Percentiles rank a stretch among this genome's conserved stretches.
Evolutionary conservation across 805 yeast genomes (phyloP).

Genomic region (Pichia rugopelliculosa): DNA sequence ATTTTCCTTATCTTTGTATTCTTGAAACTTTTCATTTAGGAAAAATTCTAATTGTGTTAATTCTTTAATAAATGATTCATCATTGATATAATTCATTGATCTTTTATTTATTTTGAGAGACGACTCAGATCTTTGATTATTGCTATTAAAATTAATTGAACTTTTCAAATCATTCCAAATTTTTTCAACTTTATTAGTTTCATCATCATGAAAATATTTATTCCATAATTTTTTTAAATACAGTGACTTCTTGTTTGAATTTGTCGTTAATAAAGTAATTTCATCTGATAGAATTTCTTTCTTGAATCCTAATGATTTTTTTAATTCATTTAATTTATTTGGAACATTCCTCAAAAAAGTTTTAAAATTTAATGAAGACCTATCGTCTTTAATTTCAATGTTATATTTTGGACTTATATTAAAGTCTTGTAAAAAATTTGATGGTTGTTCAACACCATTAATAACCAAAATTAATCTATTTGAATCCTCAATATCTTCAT

Average conservation of each 20-base stretch:
- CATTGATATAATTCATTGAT: conserved; percentile 32
- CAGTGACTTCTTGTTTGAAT: conserved; percentile 2
- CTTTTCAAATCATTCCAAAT: conserved; percentile 32
- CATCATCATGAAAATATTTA: conserved; percentile 20
- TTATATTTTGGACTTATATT: conserved; percentile 17
- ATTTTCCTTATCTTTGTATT: conserved; percentile 12
- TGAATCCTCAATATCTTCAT: background rate
- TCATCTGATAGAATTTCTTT: conserved; percentile 22
- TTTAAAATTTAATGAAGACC: conserved; percentile 13
- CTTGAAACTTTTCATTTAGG: conserved; percentile 17
- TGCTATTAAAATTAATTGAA: conserved; percentile 9
- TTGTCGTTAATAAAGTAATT: conserved; percentile 19
- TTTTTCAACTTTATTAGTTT: conserved; percentile 27
- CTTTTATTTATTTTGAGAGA: conserved; percentile 15
- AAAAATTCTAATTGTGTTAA: conserved; percentile 40
- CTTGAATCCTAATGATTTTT: conserved; percentile 7
- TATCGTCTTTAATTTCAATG: conserved; percentile 17
- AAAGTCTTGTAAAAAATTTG: conserved; percentile 21
- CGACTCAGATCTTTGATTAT: conserved; percentile 1
- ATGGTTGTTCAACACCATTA: conserved; percentile 35
- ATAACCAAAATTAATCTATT: conserved; percentile 21
- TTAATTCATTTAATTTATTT: conserved; percentile 13
- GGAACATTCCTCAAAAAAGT: conserved; percentile 23
- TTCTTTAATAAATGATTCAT: conserved; percentile 41
- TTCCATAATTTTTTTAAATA: conserved; percentile 19